These are phyloP conservation scores for Cladophialophora chaetospira DNA, from an alignment of 2,329 filamentous ascomycete species.

Conservation along the genomic window DNA sequence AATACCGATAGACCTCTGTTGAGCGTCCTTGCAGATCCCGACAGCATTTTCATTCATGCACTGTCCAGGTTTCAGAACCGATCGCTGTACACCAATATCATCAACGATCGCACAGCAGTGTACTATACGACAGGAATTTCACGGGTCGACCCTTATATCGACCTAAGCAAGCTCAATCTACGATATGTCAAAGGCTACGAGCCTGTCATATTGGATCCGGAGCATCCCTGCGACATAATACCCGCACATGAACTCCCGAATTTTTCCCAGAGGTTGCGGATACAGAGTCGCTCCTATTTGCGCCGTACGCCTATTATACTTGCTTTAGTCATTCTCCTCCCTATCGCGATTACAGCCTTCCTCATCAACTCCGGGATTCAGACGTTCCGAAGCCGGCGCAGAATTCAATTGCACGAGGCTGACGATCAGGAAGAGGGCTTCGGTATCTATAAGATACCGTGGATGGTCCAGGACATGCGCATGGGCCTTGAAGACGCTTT, in stretches of 20 bases:
- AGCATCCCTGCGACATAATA: conserved; percentile 59
- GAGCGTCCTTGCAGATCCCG: conserved; percentile 76
- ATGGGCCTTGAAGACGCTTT: conserved; percentile 76
- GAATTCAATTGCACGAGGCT: conserved; percentile 75
- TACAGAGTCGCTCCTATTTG: conserved; percentile 43
- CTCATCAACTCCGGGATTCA: conserved; percentile 76
- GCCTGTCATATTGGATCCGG: conserved; percentile 71
- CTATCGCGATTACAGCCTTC: conserved; percentile 70
- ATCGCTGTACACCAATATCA: conserved; percentile 80
- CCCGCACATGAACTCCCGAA: conserved; percentile 38
- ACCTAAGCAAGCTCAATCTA: conserved; percentile 67
- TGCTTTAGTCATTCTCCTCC: conserved; percentile 69
- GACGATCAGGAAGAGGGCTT: conserved; percentile 69
- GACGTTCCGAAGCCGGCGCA: conserved; percentile 69
- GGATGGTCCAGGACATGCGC: conserved; percentile 74
- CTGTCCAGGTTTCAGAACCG: conserved; percentile 74
- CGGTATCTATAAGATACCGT: conserved; percentile 71
- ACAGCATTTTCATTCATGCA: conserved; percentile 81
- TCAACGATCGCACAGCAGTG: conserved; percentile 79
- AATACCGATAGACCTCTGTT: conserved; percentile 80
- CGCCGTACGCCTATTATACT: conserved; percentile 64
- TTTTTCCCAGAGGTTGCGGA: conserved; percentile 41
- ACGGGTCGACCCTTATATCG: conserved; percentile 73
- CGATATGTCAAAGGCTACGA: conserved; percentile 75
- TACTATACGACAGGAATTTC: conserved; percentile 82